These are phyloP conservation scores for Berkeleyomyces rouxiae DNA, from an alignment of 2,329 filamentous ascomycete species.

Conservation along the genomic window DNA sequence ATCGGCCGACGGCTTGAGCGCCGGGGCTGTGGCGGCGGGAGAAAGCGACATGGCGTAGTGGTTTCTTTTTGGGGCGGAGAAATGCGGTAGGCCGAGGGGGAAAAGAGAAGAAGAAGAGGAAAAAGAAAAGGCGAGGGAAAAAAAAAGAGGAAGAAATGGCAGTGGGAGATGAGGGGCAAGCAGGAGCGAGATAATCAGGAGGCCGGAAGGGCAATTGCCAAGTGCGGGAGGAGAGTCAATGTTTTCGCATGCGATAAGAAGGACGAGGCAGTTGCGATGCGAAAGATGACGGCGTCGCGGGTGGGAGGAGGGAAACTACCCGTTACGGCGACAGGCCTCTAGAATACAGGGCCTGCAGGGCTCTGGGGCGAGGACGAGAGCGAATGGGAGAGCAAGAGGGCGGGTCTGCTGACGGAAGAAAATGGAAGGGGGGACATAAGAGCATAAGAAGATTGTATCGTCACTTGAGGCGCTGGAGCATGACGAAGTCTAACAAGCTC, in stretches of 20 bases:
- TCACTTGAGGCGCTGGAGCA: no score
- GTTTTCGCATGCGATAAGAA: background rate
- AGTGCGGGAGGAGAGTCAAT: background rate
- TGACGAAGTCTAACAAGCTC: background rate
- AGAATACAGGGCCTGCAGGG: no score
- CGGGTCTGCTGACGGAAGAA: no score
- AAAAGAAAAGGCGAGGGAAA: background rate
- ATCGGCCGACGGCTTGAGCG: conserved; percentile 2
- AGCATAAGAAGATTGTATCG: no score
- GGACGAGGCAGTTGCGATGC: background rate
- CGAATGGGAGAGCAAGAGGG: no score
- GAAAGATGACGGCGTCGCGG: background rate
- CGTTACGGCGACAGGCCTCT: no score
- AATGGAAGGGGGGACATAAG: no score
- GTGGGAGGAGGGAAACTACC: background rate
- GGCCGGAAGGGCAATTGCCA: background rate
- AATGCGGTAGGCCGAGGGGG: background rate
- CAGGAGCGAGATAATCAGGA: background rate
- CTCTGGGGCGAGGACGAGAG: no score
- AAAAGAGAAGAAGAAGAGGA: background rate
- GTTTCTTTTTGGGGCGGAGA: background rate
- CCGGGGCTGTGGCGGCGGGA: background rate
- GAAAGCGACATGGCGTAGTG: background rate
- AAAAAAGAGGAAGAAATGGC: background rate
- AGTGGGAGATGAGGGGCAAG: background rate